phyloP scores from a whole-genome alignment of 1,284 basidiomycete genomes.

The Anthracocystis panici-leucophaei region DNA sequence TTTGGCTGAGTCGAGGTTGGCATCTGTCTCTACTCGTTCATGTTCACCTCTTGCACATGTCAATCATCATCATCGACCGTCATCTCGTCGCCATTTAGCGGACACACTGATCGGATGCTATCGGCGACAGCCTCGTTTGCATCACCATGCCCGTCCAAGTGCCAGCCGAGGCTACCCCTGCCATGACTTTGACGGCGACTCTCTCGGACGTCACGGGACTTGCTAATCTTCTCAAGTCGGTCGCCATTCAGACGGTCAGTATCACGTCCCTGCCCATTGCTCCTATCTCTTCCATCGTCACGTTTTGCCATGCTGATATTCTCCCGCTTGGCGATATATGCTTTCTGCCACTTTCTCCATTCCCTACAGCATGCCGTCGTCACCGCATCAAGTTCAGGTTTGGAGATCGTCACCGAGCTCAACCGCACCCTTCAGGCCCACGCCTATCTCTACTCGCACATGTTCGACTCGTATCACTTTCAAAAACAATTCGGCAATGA shows the following conservation, averaged over 20 bases:
- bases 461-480: constrained; percentile 83
- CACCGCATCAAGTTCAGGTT: constrained; percentile 77
- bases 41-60: neutral
- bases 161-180: neutral
- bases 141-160: constrained; percentile 13
- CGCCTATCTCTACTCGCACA: constrained; percentile 82
- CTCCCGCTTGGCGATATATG: no score
- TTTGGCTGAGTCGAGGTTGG: constrained; percentile 7
- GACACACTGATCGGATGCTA: no score
- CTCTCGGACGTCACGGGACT: constrained; percentile 49
- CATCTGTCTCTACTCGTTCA: no score
- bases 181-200: constrained; percentile 28
- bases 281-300: neutral
- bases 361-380: constrained; percentile 75
- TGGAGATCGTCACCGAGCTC: constrained; percentile 89
- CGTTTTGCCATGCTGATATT: no score
- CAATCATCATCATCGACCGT: neutral
- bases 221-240: constrained; percentile 47
- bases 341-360: neutral
- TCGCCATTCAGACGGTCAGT: constrained; percentile 37
- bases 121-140: no score
- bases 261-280: neutral
- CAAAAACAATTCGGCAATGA: constrained; percentile 67
- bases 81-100: neutral
- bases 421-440: constrained; percentile 81